Evolutionary conservation across 2,329 filamentous ascomycete genomes (phyloP), one percentile per base, ranked within the genome.

Genomic region (Biscogniauxia mediterranea): DNA sequence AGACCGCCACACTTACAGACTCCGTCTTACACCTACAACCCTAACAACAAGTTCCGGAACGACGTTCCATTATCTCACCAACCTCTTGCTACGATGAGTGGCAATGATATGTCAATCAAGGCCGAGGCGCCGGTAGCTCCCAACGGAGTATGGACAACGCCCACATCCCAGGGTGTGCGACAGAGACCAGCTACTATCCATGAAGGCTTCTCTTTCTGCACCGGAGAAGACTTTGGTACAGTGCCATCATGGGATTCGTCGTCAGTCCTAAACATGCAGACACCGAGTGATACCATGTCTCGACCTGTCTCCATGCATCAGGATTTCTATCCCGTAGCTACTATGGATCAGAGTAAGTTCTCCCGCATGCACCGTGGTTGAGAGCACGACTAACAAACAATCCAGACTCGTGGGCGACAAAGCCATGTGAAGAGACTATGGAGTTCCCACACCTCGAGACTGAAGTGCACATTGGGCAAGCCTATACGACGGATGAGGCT

Each of bases 401-500:
- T 56, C 59, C 72, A 79, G 80, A 77, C 65, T 71, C 74, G 20
- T 84, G 85, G 85, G 76, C 77, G 55, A 78, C 83, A 46, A 87
- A 88, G 71, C 75, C 82, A 17, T 84, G 80, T 64, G 85, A 86
- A 56, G 85, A 87, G 57, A 79, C 75, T 58, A 76, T 85, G 54
- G 85, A 87, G 38, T 77, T 87, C 55, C 80, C 83, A 21, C 76
- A 76, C 54, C 72, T 88, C 57, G 85, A 88, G 49, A 74, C 78
- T 13, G 86, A 88, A 42, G 83, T 86, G 78, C 74, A 75, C 66
- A 87, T 89, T 66, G 85, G 85, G 55, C 85, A 88, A 70, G 84
- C 85, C 6, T 87, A 83, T 72, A 85, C 85, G 5, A 80, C 84
- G 5, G 86, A 89, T 65, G 86, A 89, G 64, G 81, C 82, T 57